Evolutionary conservation across 148 eudicot genomes (phyloP), one percentile per base, ranked within the genome.

Genomic region (Chenopodium quinoa): DNA sequence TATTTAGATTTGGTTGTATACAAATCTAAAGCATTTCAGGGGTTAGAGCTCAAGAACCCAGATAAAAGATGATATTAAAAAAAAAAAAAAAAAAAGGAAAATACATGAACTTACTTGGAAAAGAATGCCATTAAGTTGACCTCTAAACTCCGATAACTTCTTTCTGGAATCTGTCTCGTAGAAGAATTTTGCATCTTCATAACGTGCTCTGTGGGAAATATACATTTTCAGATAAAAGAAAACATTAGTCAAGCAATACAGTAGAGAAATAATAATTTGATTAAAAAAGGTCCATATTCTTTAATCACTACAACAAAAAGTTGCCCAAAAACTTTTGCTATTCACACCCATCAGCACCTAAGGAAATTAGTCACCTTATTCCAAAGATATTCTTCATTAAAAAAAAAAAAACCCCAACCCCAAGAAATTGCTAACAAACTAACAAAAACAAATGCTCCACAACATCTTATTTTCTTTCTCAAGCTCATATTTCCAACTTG

Each of bases 171-270:
- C 99, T 81, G 90, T 83, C 89, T 91, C 95, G 78, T 97, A 97
- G 89, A 97, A 97, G 83, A 97, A 97, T 79, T 97, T 94, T 60
- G 98, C 99, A 90, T 97, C 99, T 91, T 97, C 98, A 89, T 92
- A 97, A 19, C 99, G 95, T 81, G 99, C 99, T 87, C 99, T 97
- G 92, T 80, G 80, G 31, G 50, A 76, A 31, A 50, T 74, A 27
- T 52, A 27, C 44, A 37, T 50, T 47, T 71, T 71, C 75, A 71
- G 75, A 44, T 71, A 34, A 0, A 70, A 71, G 23, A 44, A 40
- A 27, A 71, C 44, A 20, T 44, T 71, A 40, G 0, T 40, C 44
- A 40, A 40, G 44, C 0, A 40, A 40, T 40, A 7, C 13, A 65
- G 13, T 14, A 52, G 56, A 52, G 56, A 52, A 52, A 52, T 12